Evolutionary conservation across 2,329 filamentous ascomycete genomes (phyloP).

Genomic region (Fusarium keratoplasticum): DNA sequence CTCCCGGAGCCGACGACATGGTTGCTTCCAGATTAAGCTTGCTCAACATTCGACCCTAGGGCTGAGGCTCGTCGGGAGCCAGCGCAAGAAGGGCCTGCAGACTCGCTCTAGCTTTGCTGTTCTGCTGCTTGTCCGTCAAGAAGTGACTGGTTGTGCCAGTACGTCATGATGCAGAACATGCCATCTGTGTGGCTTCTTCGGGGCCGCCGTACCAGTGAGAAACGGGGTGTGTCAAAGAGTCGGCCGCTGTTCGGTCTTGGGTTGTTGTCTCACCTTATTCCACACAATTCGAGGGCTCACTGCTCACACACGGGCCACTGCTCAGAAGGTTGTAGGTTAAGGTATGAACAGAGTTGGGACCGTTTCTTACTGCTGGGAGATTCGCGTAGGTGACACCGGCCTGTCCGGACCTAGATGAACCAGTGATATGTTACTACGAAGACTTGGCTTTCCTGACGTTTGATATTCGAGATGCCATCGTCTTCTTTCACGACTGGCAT

Average conservation of each 20-base stretch:
- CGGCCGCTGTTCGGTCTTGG: not conserved
- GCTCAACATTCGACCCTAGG: slow-evolving; percentile 3
- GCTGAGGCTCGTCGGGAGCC: slow-evolving; percentile 1
- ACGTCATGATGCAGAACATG: slow-evolving; percentile 3
- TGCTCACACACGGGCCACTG: not conserved
- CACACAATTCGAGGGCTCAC: not conserved
- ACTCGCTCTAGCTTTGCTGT: not conserved
- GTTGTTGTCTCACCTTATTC: slow-evolving; percentile 1
- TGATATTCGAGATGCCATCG: not conserved
- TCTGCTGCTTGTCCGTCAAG: not conserved
- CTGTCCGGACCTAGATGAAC: not conserved
- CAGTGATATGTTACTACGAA: not conserved
- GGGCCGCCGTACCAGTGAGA: not conserved
- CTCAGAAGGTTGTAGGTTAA: not conserved
- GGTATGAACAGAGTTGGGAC: slow-evolving; percentile 26
- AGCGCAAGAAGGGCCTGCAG: not conserved
- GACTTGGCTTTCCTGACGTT: not conserved
- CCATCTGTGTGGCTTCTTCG: not conserved
- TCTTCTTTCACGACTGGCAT: not conserved
- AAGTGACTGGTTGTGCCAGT: not conserved
- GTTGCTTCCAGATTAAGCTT: slow-evolving; percentile 8
- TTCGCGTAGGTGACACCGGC: not conserved
- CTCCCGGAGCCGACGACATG: slow-evolving; percentile 28
- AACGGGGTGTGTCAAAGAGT: not conserved
- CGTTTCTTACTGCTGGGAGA: slow-evolving; percentile 10